Evolutionary conservation across 495 filamentous ascomycete genomes (phyloP).

Genomic region (Penicillium arizonense): DNA sequence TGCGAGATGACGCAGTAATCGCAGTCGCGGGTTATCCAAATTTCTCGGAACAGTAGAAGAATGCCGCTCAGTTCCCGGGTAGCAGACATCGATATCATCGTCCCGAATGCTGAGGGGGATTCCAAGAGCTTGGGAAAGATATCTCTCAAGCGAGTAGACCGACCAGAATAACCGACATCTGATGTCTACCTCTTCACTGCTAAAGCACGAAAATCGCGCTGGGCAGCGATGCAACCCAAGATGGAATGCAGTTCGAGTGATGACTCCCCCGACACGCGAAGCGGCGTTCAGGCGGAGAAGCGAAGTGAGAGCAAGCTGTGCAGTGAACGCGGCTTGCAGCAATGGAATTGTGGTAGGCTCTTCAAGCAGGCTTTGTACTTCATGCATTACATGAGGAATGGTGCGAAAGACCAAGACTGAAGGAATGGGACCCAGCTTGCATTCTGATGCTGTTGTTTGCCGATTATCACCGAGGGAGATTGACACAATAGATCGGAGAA

Average conservation of each 20-base stretch:
- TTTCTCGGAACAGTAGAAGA: background rate
- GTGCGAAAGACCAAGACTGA: conserved; percentile 34
- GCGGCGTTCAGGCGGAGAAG: conserved; percentile 48
- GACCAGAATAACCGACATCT: conserved; percentile 50
- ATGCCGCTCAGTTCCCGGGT: conserved; percentile 40
- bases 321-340: conserved; percentile 44
- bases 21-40: conserved; percentile 22
- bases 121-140: conserved; percentile 48
- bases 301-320: conserved; percentile 46
- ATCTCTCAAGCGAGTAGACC: conserved; percentile 48
- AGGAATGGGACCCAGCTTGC: conserved; percentile 24
- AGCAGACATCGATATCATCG: conserved; percentile 54
- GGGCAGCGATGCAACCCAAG: conserved; percentile 51
- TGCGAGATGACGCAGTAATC: conserved; percentile 36
- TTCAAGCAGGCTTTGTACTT: conserved; percentile 32
- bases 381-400: conserved; percentile 37
- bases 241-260: conserved; percentile 46
- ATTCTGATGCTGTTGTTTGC: conserved; percentile 15
- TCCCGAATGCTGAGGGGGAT: conserved; percentile 49
- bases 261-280: conserved; percentile 45
- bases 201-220: conserved; percentile 39
- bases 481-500: conserved; percentile 46
- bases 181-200: conserved; percentile 33
- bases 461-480: conserved; percentile 39
- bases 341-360: conserved; percentile 35